These are phyloP conservation scores for Colletotrichum filicis DNA, from an alignment of 2,329 filamentous ascomycete genomes.

Conservation along the genomic window DNA sequence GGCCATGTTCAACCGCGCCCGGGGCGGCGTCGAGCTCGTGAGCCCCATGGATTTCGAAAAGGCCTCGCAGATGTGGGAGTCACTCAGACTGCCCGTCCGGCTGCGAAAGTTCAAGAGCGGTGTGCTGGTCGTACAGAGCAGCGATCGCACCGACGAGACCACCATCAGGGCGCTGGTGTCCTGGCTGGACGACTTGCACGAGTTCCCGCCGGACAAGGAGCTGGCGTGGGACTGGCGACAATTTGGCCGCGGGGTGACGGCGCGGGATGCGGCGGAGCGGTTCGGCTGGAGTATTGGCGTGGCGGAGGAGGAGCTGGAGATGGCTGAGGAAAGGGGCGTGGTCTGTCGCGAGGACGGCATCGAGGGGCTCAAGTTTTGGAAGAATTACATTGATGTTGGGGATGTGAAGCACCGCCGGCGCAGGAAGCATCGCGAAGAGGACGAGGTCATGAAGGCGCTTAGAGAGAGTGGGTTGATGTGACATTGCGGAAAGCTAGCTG, in stretches of 20 bases:
- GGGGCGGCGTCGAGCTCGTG: conserved; percentile 93
- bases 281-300: conserved; percentile 99
- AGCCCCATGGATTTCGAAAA: conserved; percentile 93
- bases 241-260: conserved; percentile 88
- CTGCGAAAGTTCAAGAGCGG: conserved; percentile 92
- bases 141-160: conserved; percentile 89
- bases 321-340: conserved; percentile 92
- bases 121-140: conserved; percentile 90
- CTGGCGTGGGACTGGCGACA: conserved; percentile 79
- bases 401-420: conserved; percentile 45
- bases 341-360: conserved; percentile 92
- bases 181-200: conserved; percentile 82
- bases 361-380: conserved; percentile 93
- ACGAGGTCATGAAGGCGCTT: conserved; percentile 56
- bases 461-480: conserved; percentile 53
- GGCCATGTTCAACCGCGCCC: conserved; percentile 93
- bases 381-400: conserved; percentile 73
- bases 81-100: conserved; percentile 85
- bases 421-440: conserved; percentile 44
- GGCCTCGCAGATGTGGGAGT: conserved; percentile 89
- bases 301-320: conserved; percentile 93
- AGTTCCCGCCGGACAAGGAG: conserved; percentile 71
- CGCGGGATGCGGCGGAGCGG: conserved; percentile 86
- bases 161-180: conserved; percentile 80
- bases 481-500: not conserved